Evolutionary conservation across 2,329 filamentous ascomycete genomes (phyloP).

Genomic region (Thielaviopsis euricoi): DNA sequence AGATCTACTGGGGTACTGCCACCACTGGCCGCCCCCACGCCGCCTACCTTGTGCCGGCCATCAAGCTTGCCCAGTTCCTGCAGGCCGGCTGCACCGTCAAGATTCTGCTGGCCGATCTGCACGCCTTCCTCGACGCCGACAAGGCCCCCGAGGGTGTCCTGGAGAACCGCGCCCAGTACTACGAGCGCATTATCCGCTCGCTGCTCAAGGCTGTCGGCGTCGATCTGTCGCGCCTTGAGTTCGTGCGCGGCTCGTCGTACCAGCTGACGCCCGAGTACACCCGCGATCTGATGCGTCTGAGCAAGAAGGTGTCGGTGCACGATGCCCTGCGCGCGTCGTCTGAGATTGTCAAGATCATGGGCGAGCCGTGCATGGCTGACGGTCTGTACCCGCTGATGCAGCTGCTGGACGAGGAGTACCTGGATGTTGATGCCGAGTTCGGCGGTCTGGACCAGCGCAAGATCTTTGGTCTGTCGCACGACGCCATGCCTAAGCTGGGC

Average conservation of each 20-base stretch:
- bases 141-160: slow-evolving; percentile 85
- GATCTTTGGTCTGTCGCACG: slow-evolving; percentile 71
- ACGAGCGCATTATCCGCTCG: slow-evolving; percentile 57
- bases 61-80: slow-evolving; percentile 82
- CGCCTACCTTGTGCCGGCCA: slow-evolving; percentile 74
- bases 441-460: slow-evolving; percentile 77
- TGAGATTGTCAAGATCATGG: slow-evolving; percentile 85
- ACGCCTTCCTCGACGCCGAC: slow-evolving; percentile 66
- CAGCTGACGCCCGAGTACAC: slow-evolving; percentile 58
- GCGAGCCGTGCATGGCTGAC: slow-evolving; percentile 49
- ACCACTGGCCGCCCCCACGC: slow-evolving; percentile 79
- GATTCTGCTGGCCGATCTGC: slow-evolving; percentile 59
- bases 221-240: slow-evolving; percentile 59
- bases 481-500: slow-evolving; percentile 70
- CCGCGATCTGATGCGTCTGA: slow-evolving; percentile 76
- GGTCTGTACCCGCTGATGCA: slow-evolving; percentile 43
- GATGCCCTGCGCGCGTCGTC: slow-evolving; percentile 81
- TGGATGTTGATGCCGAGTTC: slow-evolving; percentile 78
- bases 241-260: slow-evolving; percentile 73
- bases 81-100: slow-evolving; percentile 69
- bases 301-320: slow-evolving; percentile 45
- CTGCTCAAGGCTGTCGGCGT: slow-evolving; percentile 66
- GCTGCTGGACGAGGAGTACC: slow-evolving; percentile 76
- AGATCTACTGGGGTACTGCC: slow-evolving; percentile 79
- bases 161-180: slow-evolving; percentile 67